Conservation (phyloP, 1,139 yeast species). For the Pneumocystis oryctolagi region DNA sequence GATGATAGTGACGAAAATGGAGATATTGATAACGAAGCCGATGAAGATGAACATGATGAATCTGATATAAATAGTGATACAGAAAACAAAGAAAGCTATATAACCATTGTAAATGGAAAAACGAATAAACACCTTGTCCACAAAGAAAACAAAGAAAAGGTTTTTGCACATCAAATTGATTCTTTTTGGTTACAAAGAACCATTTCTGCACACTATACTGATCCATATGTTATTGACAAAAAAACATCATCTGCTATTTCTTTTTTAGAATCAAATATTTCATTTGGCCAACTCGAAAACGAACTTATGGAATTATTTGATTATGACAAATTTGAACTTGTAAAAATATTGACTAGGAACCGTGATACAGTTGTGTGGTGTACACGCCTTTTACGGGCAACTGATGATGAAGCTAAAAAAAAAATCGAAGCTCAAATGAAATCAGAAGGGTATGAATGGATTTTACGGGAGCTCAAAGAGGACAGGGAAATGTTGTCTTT, state of each 20-base stretch:
- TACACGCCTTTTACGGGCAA: constrained; percentile 30
- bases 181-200: constrained; percentile 38
- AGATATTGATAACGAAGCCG: constrained; percentile 24
- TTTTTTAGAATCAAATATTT: constrained; percentile 25
- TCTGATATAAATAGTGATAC: constrained; percentile 22
- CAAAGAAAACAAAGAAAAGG: constrained; percentile 13
- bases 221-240: constrained; percentile 27
- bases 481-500: constrained; percentile 6
- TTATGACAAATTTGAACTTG: constrained; percentile 35
- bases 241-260: constrained; percentile 23
- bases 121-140: constrained; percentile 1
- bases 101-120: constrained; percentile 8
- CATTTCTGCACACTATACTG: constrained; percentile 27
- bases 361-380: constrained; percentile 43
- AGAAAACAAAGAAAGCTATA: constrained; percentile 11
- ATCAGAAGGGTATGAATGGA: constrained; percentile 23
- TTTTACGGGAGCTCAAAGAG: constrained; percentile 23
- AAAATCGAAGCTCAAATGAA: constrained; percentile 24
- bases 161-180: constrained; percentile 29
- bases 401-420: constrained; percentile 26
- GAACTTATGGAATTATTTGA: constrained; percentile 38
- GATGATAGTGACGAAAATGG: constrained; percentile 31
- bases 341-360: constrained; percentile 38
- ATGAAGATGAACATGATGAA: constrained; percentile 22
- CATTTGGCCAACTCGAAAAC: constrained; percentile 36